phyloP scores from a whole-genome alignment of 345 rosid genomes.

The Eucalyptus curtisii region DNA sequence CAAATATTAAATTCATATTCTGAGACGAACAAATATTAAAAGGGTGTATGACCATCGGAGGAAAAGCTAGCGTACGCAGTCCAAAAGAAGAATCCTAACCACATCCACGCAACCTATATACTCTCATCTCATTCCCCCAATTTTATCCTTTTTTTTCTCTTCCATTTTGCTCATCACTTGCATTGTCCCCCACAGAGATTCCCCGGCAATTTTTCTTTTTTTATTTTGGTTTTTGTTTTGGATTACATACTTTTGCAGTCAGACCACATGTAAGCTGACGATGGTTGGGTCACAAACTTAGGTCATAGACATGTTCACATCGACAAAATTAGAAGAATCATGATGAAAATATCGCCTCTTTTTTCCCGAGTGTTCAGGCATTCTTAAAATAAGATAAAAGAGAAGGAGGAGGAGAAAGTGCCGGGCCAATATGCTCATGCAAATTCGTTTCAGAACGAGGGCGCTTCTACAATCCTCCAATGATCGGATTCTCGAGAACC shows the following conservation, averaged over 20 bases:
- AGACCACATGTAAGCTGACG: not conserved
- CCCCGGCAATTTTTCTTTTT: not conserved
- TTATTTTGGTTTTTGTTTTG: not conserved
- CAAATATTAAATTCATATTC: not conserved
- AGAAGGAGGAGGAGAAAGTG: not conserved
- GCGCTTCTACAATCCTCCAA: not conserved
- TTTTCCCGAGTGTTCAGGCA: not conserved
- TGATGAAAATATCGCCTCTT: not conserved
- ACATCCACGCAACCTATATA: conserved; percentile 24
- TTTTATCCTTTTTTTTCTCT: not conserved
- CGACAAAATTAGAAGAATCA: not conserved
- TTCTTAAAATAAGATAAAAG: not conserved
- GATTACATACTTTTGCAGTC: not conserved
- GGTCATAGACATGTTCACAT: not conserved
- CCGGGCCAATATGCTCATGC: not conserved
- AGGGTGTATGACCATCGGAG: not conserved
- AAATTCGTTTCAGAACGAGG: not conserved
- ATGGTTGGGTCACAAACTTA: not conserved
- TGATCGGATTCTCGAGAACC: not conserved
- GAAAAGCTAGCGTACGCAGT: conserved; percentile 34
- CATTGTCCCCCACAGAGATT: not conserved
- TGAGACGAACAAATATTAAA: too few relatives aligned
- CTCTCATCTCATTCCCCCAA: not conserved
- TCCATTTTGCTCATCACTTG: not conserved
- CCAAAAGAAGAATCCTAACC: conserved; percentile 46